These are phyloP conservation scores for Rheum nobile DNA, from an alignment of 148 eudicot species.

Conservation along the genomic window DNA sequence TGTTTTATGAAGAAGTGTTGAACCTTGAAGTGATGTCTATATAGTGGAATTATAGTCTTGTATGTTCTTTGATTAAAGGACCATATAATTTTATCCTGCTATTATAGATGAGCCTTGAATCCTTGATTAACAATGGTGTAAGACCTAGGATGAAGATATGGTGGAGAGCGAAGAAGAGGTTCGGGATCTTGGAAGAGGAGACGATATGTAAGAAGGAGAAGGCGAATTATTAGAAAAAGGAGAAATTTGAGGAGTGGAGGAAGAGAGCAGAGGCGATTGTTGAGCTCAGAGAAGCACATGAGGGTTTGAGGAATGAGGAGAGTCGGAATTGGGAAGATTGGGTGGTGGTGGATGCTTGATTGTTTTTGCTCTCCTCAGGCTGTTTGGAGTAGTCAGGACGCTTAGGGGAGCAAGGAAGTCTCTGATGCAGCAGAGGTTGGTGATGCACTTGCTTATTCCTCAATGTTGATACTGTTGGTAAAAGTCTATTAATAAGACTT, in stretches of 20 bases:
- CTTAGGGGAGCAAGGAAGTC: too few species aligned
- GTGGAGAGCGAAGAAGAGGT: constrained; percentile 30
- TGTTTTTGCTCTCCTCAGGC: too few species aligned
- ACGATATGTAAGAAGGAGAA: constrained; percentile 10
- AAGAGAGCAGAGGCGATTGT: constrained; percentile 86
- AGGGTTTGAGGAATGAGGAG: constrained; percentile 72
- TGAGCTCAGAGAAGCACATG: constrained; percentile 85
- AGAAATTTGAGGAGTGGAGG: constrained; percentile 91
- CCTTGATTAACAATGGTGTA: background rate
- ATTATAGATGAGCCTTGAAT: background rate
- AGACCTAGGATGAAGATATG: constrained; percentile 65
- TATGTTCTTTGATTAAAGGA: background rate
- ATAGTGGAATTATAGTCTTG: background rate
- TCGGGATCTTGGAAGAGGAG: constrained; percentile 3
- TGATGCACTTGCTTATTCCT: too few species aligned
- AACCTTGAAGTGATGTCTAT: background rate
- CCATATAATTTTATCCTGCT: background rate
- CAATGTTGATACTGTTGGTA: too few species aligned
- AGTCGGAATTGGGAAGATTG: constrained; percentile 92
- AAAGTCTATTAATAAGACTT: too few species aligned
- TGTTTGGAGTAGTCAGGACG: too few species aligned
- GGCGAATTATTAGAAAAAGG: constrained; percentile 43
- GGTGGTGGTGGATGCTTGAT: constrained; percentile 39
- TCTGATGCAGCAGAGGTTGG: too few species aligned
- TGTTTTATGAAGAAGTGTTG: background rate